phyloP scores from a whole-genome alignment of 2,329 filamentous ascomycete genomes.

The Epichloe uncinata region DNA sequence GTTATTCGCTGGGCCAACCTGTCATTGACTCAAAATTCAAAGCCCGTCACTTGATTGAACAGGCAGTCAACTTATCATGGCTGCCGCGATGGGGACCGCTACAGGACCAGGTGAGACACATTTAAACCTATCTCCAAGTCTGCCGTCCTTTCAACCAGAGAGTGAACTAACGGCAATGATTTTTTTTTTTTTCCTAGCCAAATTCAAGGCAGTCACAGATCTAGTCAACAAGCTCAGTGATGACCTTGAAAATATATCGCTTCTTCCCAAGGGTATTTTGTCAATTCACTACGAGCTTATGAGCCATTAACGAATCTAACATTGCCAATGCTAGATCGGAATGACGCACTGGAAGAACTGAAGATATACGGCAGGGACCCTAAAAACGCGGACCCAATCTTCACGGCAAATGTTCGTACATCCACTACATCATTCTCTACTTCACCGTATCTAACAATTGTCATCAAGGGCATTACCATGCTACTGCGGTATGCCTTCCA shows the following conservation, averaged over 20 bases:
- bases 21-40: not conserved
- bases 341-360: slow-evolving; percentile 49
- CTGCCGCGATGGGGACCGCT: slow-evolving; percentile 17
- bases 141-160: slow-evolving; percentile 4
- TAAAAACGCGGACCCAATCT: slow-evolving; percentile 65
- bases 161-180: slow-evolving; percentile 7
- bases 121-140: not conserved
- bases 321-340: slow-evolving; percentile 38
- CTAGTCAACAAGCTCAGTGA: slow-evolving; percentile 48
- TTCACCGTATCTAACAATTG: slow-evolving; percentile 2
- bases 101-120: slow-evolving; percentile 29
- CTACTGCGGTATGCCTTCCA: slow-evolving; percentile 64
- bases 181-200: slow-evolving; percentile 30
- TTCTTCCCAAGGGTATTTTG: slow-evolving; percentile 45
- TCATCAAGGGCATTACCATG: slow-evolving; percentile 54
- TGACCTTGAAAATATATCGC: slow-evolving; percentile 46
- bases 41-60: not conserved
- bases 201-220: slow-evolving; percentile 53
- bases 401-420: slow-evolving; percentile 54
- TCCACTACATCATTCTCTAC: not conserved
- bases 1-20: not conserved
- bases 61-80: slow-evolving; percentile 10
- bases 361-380: slow-evolving; percentile 56
- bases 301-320: slow-evolving; percentile 2
- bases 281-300: not conserved